A percentile compares a stretch with the other conserved stretches of the same genome.
Evolutionary conservation across 768 basidiomycete genomes (phyloP).

Genomic region (Favolaschia claudopus): DNA sequence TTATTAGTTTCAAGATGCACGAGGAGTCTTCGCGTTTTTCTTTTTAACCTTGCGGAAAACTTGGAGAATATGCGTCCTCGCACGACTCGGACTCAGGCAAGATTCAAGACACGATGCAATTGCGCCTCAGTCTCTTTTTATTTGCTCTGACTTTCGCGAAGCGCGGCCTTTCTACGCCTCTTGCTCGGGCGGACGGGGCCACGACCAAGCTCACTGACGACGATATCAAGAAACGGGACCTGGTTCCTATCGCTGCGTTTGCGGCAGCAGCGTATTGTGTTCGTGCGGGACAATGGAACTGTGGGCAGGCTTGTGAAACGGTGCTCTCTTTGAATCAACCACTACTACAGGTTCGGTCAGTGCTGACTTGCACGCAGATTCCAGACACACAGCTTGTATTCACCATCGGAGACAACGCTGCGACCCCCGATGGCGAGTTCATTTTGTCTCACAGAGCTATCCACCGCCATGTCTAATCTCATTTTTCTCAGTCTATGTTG

Average conservation of each 20-base stretch:
- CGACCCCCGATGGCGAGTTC: slow-evolving; percentile 12
- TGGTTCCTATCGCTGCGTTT: slow-evolving; percentile 10
- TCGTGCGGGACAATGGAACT: slow-evolving; percentile 3
- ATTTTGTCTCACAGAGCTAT: too few species aligned
- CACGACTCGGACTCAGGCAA: too few species aligned
- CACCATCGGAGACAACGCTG: slow-evolving; percentile 10
- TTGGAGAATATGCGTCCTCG: too few species aligned
- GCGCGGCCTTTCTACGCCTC: slow-evolving; percentile 6
- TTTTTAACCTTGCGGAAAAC: too few species aligned
- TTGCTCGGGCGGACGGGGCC: slow-evolving; percentile 3
- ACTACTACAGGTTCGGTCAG: too few species aligned
- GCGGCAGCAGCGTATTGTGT: slow-evolving; percentile 15
- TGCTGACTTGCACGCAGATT: too few species aligned
- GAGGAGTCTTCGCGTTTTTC: too few species aligned
- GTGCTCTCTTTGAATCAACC: too few species aligned
- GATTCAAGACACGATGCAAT: too few species aligned
- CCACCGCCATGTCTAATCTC: not conserved
- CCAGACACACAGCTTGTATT: slow-evolving; percentile 11
- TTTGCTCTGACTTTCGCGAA: slow-evolving; percentile 5
- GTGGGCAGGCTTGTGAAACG: slow-evolving; percentile 5
- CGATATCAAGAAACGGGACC: slow-evolving; percentile 6
- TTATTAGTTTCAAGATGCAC: too few species aligned
- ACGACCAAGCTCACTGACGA: not conserved
- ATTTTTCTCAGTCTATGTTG: not conserved
- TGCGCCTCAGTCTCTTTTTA: slow-evolving; percentile 1